phyloP scores from a whole-genome alignment of 2,329 filamentous ascomycete genomes.

The Corynespora cassiicola region DNA sequence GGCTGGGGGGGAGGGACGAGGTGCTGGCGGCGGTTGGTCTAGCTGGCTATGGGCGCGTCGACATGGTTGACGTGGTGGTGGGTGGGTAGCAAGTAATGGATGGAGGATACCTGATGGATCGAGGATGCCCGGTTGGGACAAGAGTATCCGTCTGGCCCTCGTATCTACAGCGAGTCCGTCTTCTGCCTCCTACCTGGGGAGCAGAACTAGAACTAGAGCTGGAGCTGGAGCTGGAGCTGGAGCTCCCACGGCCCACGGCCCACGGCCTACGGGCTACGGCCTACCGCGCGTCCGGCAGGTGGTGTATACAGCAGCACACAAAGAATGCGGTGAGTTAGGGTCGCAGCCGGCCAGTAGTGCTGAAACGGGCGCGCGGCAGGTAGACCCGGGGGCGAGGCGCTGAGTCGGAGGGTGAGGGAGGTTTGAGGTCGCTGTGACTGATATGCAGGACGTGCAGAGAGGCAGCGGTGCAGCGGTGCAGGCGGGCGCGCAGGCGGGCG shows the following conservation, averaged over 20 bases:
- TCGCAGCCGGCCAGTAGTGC: constrained; percentile 1
- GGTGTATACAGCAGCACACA: too few species aligned
- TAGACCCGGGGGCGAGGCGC: constrained; percentile 5
- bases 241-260: too few species aligned
- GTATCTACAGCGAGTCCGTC: too few species aligned
- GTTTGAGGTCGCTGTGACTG: constrained; percentile 5
- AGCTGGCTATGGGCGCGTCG: background rate
- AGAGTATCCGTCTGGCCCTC: too few species aligned
- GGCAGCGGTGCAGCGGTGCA: background rate
- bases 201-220: too few species aligned
- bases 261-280: too few species aligned
- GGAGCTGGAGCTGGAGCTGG: too few species aligned
- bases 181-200: too few species aligned
- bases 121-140: too few species aligned
- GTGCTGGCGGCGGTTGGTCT: constrained; percentile 7
- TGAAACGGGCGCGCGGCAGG: constrained; percentile 2
- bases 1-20: constrained; percentile 17
- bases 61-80: background rate
- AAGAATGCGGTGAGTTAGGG: constrained; percentile 11
- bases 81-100: too few species aligned
- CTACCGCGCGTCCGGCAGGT: too few species aligned
- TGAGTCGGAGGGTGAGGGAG: constrained; percentile 3
- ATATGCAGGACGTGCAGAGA: constrained; percentile 3
- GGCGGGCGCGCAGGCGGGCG: background rate
- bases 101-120: too few species aligned